These are phyloP conservation scores for Hirsutella thompsonii DNA, from an alignment of 2,329 filamentous ascomycete species.

Conservation along the genomic window DNA sequence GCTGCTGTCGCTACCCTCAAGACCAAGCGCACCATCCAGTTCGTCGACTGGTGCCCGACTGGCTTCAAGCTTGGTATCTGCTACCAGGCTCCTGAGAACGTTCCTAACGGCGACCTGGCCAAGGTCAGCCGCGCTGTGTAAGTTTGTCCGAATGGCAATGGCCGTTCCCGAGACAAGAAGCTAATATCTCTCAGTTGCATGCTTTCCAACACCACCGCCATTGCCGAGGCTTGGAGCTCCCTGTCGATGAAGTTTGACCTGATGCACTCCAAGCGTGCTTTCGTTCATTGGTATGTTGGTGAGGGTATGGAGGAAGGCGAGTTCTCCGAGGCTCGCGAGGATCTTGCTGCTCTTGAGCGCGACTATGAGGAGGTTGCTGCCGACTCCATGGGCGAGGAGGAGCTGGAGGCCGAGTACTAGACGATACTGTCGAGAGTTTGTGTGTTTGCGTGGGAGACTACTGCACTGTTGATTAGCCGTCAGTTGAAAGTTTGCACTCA, in stretches of 20 bases:
- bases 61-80: constrained; percentile 99
- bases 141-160: constrained; percentile 26
- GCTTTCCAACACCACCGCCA: constrained; percentile 97
- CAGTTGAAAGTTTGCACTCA: constrained; percentile 15
- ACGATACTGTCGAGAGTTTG: constrained; percentile 6
- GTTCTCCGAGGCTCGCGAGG: constrained; percentile 98
- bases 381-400: constrained; percentile 82
- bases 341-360: constrained; percentile 92
- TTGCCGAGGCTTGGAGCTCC: constrained; percentile 94
- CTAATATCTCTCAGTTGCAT: constrained; percentile 57
- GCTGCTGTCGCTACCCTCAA: constrained; percentile 88
- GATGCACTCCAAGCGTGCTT: constrained; percentile 99
- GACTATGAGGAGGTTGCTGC: constrained; percentile 98
- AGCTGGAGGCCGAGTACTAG: constrained; percentile 87
- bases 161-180: neutral
- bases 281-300: constrained; percentile 99
- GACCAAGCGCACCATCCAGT: constrained; percentile 98
- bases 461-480: constrained; percentile 6
- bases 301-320: constrained; percentile 99
- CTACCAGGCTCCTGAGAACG: constrained; percentile 94
- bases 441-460: constrained; percentile 4
- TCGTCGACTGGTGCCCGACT: constrained; percentile 99
- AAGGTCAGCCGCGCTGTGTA: constrained; percentile 98
- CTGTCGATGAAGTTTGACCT: constrained; percentile 98
- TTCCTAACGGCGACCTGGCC: constrained; percentile 92